phyloP scores from a whole-genome alignment of 1,284 basidiomycete species.

The Athelia psychrophila region DNA sequence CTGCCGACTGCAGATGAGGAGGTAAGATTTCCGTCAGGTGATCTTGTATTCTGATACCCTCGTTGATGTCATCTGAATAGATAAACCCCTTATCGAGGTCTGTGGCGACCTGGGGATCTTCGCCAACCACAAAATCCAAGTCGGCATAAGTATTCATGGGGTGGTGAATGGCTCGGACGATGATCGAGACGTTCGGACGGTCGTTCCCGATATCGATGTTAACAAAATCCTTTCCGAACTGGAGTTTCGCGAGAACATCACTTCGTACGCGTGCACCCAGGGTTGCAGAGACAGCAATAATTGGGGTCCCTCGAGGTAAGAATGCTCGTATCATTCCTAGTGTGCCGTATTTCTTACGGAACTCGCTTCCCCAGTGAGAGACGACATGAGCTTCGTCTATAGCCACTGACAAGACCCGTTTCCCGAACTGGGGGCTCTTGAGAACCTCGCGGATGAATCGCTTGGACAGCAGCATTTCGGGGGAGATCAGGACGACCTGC shows the following conservation, averaged over 20 bases:
- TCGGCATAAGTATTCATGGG: conserved; percentile 32
- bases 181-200: conserved; percentile 32
- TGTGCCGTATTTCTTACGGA: conserved; percentile 35
- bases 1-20: conserved; percentile 7
- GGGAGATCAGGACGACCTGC: conserved; percentile 35
- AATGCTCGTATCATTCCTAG: conserved; percentile 33
- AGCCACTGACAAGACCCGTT: conserved; percentile 26
- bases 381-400: conserved; percentile 39
- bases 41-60: conserved; percentile 19
- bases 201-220: conserved; percentile 34
- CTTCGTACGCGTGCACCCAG: conserved; percentile 26
- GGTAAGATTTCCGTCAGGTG: conserved; percentile 18
- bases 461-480: conserved; percentile 34
- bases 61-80: conserved; percentile 24
- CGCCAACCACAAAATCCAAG: conserved; percentile 34
- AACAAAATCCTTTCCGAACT: conserved; percentile 17
- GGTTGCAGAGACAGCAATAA: conserved; percentile 38
- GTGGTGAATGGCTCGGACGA: conserved; percentile 34
- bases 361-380: conserved; percentile 37
- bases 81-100: conserved; percentile 22
- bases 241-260: conserved; percentile 30
- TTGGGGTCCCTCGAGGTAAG: conserved; percentile 27
- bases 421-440: conserved; percentile 22
- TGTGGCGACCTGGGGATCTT: not conserved
- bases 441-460: conserved; percentile 30